Evolutionary conservation across 805 yeast genomes (phyloP).

Genomic region (Kuraishia hungarica): DNA sequence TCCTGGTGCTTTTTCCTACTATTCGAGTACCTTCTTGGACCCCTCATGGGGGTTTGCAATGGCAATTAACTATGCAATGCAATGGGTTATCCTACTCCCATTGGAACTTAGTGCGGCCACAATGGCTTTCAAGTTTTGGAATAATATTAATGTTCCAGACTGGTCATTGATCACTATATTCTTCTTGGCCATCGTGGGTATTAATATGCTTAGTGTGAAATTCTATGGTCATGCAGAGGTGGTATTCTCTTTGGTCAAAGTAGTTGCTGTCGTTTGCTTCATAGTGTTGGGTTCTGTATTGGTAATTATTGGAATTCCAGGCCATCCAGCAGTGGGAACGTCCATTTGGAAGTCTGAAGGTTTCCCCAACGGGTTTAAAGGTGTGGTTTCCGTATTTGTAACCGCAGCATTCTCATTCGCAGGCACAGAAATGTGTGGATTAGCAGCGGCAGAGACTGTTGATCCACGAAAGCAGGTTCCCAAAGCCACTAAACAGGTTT

Average conservation of each 20-base stretch:
- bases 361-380: conserved; percentile 38
- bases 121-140: conserved; percentile 44
- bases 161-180: conserved; percentile 44
- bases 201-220: conserved; percentile 46
- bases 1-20: conserved; percentile 58
- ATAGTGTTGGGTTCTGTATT: conserved; percentile 44
- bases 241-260: conserved; percentile 37
- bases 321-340: conserved; percentile 33
- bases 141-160: conserved; percentile 28
- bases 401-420: conserved; percentile 48
- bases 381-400: conserved; percentile 44
- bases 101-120: conserved; percentile 46
- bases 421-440: conserved; percentile 44
- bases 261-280: conserved; percentile 42
- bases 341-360: conserved; percentile 33
- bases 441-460: conserved; percentile 40
- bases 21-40: conserved; percentile 50
- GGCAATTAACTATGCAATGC: conserved; percentile 49
- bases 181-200: conserved; percentile 35
- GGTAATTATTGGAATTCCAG: conserved; percentile 41
- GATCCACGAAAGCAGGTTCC: conserved; percentile 41
- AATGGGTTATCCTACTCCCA: conserved; percentile 44
- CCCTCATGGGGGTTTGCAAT: conserved; percentile 55
- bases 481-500: conserved; percentile 44
- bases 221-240: conserved; percentile 51